These are phyloP conservation scores for Cardamine chenopodiifolia DNA, from an alignment of 345 rosid genomes.

Conservation along the genomic window DNA sequence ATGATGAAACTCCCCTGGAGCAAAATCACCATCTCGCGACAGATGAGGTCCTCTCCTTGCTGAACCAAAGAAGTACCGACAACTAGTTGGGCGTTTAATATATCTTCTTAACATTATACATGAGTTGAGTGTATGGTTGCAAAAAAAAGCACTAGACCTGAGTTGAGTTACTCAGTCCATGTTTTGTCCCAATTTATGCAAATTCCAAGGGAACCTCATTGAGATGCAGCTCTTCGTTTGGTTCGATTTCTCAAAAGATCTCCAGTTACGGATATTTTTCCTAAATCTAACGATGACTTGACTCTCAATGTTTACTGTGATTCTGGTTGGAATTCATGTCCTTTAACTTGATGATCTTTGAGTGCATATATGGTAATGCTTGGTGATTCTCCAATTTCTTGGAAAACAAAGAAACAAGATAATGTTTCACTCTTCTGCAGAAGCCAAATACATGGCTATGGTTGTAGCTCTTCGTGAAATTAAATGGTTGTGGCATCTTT, in stretches of 20 bases:
- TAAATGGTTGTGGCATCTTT: too few species aligned
- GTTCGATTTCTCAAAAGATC: background rate
- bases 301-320: background rate
- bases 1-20: accelerated
- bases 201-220: background rate
- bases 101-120: background rate
- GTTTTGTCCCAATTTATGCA: background rate
- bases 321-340: background rate
- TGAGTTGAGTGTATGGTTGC: accelerated
- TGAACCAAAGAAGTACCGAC: background rate
- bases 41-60: background rate
- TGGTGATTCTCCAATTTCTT: too few species aligned
- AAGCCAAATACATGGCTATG: too few species aligned
- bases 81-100: background rate
- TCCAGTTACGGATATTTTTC: background rate
- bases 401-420: too few species aligned
- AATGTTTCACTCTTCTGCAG: too few species aligned
- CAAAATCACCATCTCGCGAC: accelerated
- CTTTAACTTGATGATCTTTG: too few species aligned
- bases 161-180: background rate
- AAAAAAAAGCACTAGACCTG: background rate
- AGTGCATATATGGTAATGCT: too few species aligned
- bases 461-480: too few species aligned
- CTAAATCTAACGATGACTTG: accelerated
- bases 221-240: background rate